Evolutionary conservation across 768 basidiomycete genomes (phyloP).

Genomic region (Termitomyces sp.): DNA sequence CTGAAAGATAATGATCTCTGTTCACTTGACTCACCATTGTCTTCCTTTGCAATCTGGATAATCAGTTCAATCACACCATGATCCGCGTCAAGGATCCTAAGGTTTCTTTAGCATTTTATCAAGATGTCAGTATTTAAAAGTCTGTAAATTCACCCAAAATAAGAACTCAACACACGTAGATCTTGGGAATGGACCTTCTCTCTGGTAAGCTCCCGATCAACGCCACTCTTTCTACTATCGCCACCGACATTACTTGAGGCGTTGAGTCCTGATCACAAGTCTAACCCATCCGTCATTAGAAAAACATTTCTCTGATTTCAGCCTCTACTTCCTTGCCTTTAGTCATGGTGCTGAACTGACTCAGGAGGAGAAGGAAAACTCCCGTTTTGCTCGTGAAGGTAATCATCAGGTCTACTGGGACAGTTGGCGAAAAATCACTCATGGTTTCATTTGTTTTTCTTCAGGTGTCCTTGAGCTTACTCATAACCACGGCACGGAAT

Average conservation of each 20-base stretch:
- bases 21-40: background rate
- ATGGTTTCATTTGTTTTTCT: background rate
- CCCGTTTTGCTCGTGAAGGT: conserved; percentile 65
- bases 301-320: conserved; percentile 53
- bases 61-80: conserved; percentile 84
- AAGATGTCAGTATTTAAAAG: conserved; percentile 38
- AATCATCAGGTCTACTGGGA: conserved; percentile 2
- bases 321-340: conserved; percentile 84
- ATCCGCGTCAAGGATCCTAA: conserved; percentile 85
- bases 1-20: background rate
- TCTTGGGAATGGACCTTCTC: conserved; percentile 75
- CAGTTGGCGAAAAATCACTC: background rate
- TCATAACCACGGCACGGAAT: conserved; percentile 89
- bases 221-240: background rate
- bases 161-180: conserved; percentile 20
- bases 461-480: conserved; percentile 81
- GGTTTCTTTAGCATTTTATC: conserved; percentile 75
- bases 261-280: background rate
- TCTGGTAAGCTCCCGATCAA: conserved; percentile 30
- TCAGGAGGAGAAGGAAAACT: conserved; percentile 44
- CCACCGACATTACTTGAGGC: conserved; percentile 5
- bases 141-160: background rate
- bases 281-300: conserved; percentile 27
- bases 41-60: background rate
- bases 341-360: conserved; percentile 51